Evolutionary conservation across 1,139 yeast species (phyloP).

Genomic region (Yamadazyma triangularis): DNA sequence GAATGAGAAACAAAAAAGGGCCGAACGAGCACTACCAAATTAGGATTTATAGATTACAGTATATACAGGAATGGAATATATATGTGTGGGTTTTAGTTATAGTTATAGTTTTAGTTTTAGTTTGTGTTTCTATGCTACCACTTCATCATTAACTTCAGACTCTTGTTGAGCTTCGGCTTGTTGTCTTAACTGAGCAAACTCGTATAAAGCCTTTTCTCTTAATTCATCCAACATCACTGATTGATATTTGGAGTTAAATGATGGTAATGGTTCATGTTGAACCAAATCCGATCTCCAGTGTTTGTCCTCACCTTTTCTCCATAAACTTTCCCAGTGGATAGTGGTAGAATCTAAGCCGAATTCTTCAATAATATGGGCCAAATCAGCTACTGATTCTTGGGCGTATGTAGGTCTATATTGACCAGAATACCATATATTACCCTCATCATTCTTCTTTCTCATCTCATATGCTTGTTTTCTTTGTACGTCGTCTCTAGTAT

Average conservation of each 20-base stretch:
- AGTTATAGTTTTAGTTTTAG: too few species aligned
- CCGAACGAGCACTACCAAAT: too few species aligned
- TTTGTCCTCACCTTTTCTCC: conserved; percentile 77
- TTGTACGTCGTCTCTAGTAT: conserved; percentile 60
- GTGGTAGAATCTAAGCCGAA: conserved; percentile 46
- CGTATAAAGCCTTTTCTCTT: conserved; percentile 31
- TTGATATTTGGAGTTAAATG: conserved; percentile 60
- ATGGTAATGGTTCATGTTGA: conserved; percentile 55
- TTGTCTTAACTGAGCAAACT: conserved; percentile 2
- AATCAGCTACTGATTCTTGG: conserved; percentile 90
- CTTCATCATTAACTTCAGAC: too few species aligned
- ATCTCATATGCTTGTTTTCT: conserved; percentile 58
- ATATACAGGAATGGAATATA: too few species aligned
- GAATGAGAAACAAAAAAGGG: too few species aligned
- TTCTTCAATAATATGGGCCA: conserved; percentile 66
- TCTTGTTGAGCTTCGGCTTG: conserved; percentile 1
- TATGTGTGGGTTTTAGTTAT: too few species aligned
- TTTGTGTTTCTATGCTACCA: too few species aligned
- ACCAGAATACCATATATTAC: conserved; percentile 80
- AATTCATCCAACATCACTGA: conserved; percentile 57
- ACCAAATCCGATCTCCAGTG: conserved; percentile 60
- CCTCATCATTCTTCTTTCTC: conserved; percentile 72
- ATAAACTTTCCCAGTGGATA: conserved; percentile 75
- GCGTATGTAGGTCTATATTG: conserved; percentile 87
- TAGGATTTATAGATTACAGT: too few species aligned